Evolutionary conservation across 352 stramenopile species (phyloP).

Genomic region (Phytophthora foliorum): DNA sequence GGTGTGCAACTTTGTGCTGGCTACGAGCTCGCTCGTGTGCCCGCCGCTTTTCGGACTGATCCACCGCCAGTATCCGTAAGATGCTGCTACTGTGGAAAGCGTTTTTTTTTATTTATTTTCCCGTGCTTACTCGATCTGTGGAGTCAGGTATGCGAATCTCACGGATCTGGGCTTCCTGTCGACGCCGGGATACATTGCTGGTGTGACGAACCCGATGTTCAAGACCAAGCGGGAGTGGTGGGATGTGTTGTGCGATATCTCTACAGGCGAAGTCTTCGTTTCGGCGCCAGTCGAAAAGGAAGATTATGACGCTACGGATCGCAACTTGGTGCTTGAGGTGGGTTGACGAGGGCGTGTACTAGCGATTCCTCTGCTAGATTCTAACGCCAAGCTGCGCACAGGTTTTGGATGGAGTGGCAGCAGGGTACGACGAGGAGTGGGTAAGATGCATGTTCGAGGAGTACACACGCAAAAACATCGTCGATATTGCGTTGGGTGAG

Average conservation of each 20-base stretch:
- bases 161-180: slow-evolving; percentile 90
- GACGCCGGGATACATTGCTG: slow-evolving; percentile 88
- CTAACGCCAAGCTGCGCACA: slow-evolving; percentile 25
- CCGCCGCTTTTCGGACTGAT: slow-evolving; percentile 84
- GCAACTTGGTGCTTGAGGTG: slow-evolving; percentile 82
- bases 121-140: neutral
- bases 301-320: slow-evolving; percentile 75
- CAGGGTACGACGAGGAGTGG: slow-evolving; percentile 89
- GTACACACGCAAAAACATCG: slow-evolving; percentile 87
- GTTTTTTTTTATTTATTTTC: neutral
- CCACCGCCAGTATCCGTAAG: slow-evolving; percentile 80
- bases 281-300: slow-evolving; percentile 72
- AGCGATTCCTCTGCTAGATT: neutral
- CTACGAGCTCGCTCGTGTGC: slow-evolving; percentile 85
- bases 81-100: slow-evolving; percentile 1
- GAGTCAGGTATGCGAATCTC: slow-evolving; percentile 83
- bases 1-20: slow-evolving; percentile 90
- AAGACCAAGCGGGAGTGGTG: slow-evolving; percentile 93
- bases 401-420: slow-evolving; percentile 83
- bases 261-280: slow-evolving; percentile 79
- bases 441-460: slow-evolving; percentile 91
- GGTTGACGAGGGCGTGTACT: neutral
- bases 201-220: slow-evolving; percentile 94
- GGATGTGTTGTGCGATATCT: slow-evolving; percentile 92
- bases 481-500: slow-evolving; percentile 83